Conservation (phyloP, 352 stramenopile species). For the Globisporangium cystogenes region DNA sequence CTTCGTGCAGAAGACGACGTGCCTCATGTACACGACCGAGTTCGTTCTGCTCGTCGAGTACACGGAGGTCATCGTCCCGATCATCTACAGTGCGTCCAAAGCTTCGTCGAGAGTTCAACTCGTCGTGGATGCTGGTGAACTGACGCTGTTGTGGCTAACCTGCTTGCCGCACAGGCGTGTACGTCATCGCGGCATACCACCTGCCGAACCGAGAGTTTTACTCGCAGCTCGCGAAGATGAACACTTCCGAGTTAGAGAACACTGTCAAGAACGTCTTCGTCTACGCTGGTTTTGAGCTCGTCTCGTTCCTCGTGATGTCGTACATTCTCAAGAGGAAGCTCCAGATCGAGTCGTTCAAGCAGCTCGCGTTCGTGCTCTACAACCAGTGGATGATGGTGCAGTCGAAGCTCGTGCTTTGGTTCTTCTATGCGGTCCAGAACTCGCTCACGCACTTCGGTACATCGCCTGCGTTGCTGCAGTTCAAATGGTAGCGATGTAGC, state of each 20-base stretch:
- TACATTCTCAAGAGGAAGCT: constrained; percentile 20
- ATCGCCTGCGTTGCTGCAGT: neutral
- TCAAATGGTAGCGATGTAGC: no score
- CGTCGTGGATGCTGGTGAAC: no score
- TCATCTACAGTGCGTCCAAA: constrained; percentile 11
- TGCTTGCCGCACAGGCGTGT: constrained; percentile 15
- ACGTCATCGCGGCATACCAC: constrained; percentile 17
- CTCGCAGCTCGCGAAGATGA: constrained; percentile 16
- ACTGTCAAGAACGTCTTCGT: constrained; percentile 27
- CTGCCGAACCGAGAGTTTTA: constrained; percentile 34
- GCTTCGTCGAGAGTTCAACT: no score
- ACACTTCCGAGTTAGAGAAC: constrained; percentile 6
- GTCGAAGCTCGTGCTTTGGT: constrained; percentile 18
- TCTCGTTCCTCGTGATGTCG: constrained; percentile 24
- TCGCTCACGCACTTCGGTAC: constrained; percentile 23
- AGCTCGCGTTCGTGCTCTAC: constrained; percentile 27
- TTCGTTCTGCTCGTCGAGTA: constrained; percentile 6
- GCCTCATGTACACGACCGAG: constrained; percentile 2
- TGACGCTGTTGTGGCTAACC: no score
- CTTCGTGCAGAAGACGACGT: constrained; percentile 3
- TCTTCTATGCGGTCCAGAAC: constrained; percentile 15
- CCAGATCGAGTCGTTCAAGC: constrained; percentile 17
- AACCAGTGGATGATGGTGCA: constrained; percentile 19
- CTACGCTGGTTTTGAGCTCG: constrained; percentile 28
- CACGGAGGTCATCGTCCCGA: constrained; percentile 4